Percentiles rank a stretch among this genome's conserved stretches.
Evolutionary conservation across 2,329 filamentous ascomycete genomes (phyloP).

Genomic region (Thermoascus crustaceus): DNA sequence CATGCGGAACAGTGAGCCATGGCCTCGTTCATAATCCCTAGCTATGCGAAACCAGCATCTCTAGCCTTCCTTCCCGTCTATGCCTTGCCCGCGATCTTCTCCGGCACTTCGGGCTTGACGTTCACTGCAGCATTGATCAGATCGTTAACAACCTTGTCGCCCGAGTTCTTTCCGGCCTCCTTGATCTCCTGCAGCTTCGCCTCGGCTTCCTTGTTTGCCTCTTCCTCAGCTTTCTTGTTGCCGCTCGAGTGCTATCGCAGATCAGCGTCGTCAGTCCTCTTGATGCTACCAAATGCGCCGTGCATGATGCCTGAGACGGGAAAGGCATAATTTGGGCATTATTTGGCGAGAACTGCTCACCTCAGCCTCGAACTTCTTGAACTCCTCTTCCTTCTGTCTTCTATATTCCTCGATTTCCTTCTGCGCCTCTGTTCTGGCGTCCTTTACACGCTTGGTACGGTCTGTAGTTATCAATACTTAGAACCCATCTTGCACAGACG

Average conservation of each 20-base stretch:
- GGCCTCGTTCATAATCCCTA: no score
- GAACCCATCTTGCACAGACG: slow-evolving; percentile 6
- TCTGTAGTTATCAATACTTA: slow-evolving; percentile 41
- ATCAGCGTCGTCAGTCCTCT: neutral
- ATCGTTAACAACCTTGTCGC: slow-evolving; percentile 71
- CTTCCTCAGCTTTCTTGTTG: slow-evolving; percentile 72
- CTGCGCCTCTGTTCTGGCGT: slow-evolving; percentile 91
- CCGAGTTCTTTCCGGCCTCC: slow-evolving; percentile 68
- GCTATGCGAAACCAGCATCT: neutral
- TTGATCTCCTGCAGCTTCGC: slow-evolving; percentile 75
- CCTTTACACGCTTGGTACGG: slow-evolving; percentile 94
- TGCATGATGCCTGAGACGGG: slow-evolving; percentile 5
- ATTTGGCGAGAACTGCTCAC: slow-evolving; percentile 37
- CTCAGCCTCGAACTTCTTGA: slow-evolving; percentile 85
- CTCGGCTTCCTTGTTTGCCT: slow-evolving; percentile 74
- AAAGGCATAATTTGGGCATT: no score
- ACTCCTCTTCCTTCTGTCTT: slow-evolving; percentile 83
- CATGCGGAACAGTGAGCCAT: no score
- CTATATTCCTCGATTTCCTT: slow-evolving; percentile 95
- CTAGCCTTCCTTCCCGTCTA: slow-evolving; percentile 12
- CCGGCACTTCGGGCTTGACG: slow-evolving; percentile 63
- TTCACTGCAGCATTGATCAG: slow-evolving; percentile 78
- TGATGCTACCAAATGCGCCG: neutral
- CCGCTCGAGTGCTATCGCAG: slow-evolving; percentile 74
- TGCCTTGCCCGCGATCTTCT: slow-evolving; percentile 33